Percentiles rank a stretch among this genome's conserved stretches.
phyloP scores from a whole-genome alignment of 202 grass and related monocot species.

The Setaria viridis region DNA sequence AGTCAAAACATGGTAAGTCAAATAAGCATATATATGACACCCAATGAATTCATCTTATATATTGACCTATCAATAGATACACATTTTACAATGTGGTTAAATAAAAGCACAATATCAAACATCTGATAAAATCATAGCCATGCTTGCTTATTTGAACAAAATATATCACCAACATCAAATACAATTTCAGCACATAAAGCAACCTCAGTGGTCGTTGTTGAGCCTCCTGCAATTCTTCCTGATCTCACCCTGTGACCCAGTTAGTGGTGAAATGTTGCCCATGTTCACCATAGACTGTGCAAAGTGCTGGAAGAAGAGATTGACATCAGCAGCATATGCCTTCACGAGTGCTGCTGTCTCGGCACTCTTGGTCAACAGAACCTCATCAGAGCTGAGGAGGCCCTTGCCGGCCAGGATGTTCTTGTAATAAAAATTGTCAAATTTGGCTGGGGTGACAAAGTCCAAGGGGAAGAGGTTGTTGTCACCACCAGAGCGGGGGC shows the following conservation, averaged over 20 bases:
- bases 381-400: slow-evolving; percentile 80
- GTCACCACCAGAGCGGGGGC: slow-evolving; percentile 75
- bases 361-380: slow-evolving; percentile 65
- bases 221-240: slow-evolving; percentile 87
- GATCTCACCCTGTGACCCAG: slow-evolving; percentile 74
- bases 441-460: slow-evolving; percentile 59
- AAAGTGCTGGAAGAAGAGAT: slow-evolving; percentile 85
- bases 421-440: slow-evolving; percentile 88
- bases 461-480: slow-evolving; percentile 86
- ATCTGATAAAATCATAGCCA: slow-evolving; percentile 37
- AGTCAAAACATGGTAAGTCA: slow-evolving; percentile 38
- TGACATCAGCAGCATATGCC: slow-evolving; percentile 66
- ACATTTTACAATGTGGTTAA: slow-evolving; percentile 44
- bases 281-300: slow-evolving; percentile 92
- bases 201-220: slow-evolving; percentile 51
- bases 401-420: slow-evolving; percentile 71
- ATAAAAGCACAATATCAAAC: slow-evolving; percentile 37
- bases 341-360: slow-evolving; percentile 72
- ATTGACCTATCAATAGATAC: slow-evolving; percentile 34
- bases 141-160: slow-evolving; percentile 57
- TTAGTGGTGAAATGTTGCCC: slow-evolving; percentile 89
- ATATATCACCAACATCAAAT: slow-evolving; percentile 38
- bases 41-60: slow-evolving; percentile 46
- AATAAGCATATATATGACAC: slow-evolving; percentile 34
- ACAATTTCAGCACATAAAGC: slow-evolving; percentile 32